These are phyloP conservation scores for Prunus padus DNA, from an alignment of 306 rosid species.

Conservation along the genomic window DNA sequence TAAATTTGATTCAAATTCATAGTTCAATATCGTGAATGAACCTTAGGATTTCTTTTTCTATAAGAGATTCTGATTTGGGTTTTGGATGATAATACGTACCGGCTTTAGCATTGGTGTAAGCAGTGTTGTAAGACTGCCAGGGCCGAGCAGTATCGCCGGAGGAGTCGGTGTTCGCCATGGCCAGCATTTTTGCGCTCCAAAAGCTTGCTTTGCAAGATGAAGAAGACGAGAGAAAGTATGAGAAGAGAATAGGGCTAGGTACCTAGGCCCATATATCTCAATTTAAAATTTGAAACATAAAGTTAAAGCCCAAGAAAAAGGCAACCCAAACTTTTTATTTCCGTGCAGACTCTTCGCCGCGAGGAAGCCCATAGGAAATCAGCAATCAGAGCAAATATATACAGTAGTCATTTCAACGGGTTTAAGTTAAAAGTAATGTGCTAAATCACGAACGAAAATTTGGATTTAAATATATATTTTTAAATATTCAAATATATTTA, in stretches of 20 bases:
- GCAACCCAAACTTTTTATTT: background rate
- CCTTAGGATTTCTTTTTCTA: background rate
- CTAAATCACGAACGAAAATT: background rate
- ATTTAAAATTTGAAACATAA: too few species aligned
- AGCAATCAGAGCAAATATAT: too few species aligned
- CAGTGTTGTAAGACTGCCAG: constrained; percentile 89
- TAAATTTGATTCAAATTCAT: background rate
- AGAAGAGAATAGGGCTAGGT: background rate
- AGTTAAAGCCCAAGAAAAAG: background rate
- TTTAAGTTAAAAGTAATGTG: background rate
- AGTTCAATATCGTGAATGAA: background rate
- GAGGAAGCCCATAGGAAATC: too few species aligned
- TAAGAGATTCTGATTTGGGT: background rate
- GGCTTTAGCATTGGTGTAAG: constrained; percentile 88
- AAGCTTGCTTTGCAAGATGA: constrained; percentile 9
- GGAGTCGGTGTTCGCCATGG: constrained; percentile 45
- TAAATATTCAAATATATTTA: too few species aligned
- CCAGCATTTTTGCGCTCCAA: constrained; percentile 3
- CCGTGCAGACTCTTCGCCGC: too few species aligned
- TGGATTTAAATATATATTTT: too few species aligned
- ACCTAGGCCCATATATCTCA: background rate
- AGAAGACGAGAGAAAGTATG: constrained; percentile 1
- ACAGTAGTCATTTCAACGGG: background rate
- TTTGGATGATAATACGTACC: constrained; percentile 32
- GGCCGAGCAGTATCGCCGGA: constrained; percentile 46